Percentiles rank a stretch among this genome's conserved stretches.
Evolutionary conservation across 805 yeast genomes (phyloP).

Genomic region (Diddensiella transvaalensis): DNA sequence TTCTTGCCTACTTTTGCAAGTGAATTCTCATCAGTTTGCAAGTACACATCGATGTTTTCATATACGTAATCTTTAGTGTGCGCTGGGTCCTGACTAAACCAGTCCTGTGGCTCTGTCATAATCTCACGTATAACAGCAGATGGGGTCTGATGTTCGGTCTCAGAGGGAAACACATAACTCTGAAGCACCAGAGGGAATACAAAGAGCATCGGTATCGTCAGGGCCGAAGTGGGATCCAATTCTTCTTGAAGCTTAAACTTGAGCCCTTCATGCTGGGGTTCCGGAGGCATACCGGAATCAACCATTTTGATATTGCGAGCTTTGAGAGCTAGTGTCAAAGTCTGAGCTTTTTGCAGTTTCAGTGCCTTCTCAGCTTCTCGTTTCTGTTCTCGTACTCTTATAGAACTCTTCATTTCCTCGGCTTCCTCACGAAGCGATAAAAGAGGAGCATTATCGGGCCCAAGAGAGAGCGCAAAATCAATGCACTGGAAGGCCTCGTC

Average conservation of each 20-base stretch:
- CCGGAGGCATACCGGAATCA: constrained; percentile 52
- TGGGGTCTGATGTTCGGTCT: constrained; percentile 70
- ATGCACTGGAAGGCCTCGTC: constrained; percentile 71
- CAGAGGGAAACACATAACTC: constrained; percentile 73
- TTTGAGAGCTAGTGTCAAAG: constrained; percentile 57
- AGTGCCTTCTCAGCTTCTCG: constrained; percentile 32
- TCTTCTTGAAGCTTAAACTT: constrained; percentile 27
- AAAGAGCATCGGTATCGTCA: constrained; percentile 76
- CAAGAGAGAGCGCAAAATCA: constrained; percentile 61
- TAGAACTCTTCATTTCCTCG: constrained; percentile 35
- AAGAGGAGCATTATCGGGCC: constrained; percentile 56
- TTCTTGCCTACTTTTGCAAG: constrained; percentile 81
- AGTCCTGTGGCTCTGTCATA: constrained; percentile 61
- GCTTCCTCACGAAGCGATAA: constrained; percentile 42
- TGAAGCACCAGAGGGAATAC: constrained; percentile 81
- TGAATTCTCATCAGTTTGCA: constrained; percentile 84
- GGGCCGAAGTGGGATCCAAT: constrained; percentile 54
- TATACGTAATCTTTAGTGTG: constrained; percentile 54
- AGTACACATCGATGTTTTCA: constrained; percentile 62
- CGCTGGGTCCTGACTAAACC: constrained; percentile 54
- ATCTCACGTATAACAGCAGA: constrained; percentile 58
- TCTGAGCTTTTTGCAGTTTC: constrained; percentile 32
- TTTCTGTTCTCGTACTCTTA: constrained; percentile 19
- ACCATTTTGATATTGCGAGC: constrained; percentile 54
- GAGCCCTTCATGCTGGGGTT: constrained; percentile 39